These are phyloP conservation scores for Daucus carota DNA, from an alignment of 129 eudicot genomes.

Conservation along the genomic window DNA sequence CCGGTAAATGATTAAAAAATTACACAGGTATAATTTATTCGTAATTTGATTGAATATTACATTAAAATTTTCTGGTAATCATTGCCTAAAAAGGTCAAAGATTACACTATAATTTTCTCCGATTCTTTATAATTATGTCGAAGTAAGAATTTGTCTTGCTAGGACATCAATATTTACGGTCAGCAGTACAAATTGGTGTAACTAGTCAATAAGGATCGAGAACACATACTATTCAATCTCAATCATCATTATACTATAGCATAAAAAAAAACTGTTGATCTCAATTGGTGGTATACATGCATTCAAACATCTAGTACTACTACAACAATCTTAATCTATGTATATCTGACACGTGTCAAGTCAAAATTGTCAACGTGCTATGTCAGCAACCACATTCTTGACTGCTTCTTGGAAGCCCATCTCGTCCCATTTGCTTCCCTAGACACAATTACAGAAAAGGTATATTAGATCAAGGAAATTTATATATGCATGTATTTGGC, in stretches of 20 bases:
- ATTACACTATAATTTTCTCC: too few species aligned
- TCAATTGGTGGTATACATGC: conserved; percentile 2
- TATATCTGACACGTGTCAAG: conserved; percentile 15
- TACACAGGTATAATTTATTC: too few species aligned
- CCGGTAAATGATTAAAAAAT: too few species aligned
- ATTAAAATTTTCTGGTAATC: too few species aligned
- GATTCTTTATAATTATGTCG: too few species aligned
- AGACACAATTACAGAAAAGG: neutral
- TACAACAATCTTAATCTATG: neutral
- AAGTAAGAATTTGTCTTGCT: neutral
- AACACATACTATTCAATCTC: neutral
- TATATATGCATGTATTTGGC: neutral
- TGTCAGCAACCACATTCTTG: conserved; percentile 43
- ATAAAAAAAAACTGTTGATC: neutral
- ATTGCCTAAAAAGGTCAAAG: too few species aligned
- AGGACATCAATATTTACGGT: neutral
- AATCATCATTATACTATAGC: neutral
- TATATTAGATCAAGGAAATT: neutral
- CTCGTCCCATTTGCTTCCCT: conserved; percentile 69
- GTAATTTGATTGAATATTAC: too few species aligned
- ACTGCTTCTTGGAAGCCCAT: conserved; percentile 64
- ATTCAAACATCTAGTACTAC: neutral
- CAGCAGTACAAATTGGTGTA: neutral
- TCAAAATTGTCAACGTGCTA: conserved; percentile 21
- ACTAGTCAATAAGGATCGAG: neutral